A percentile compares a stretch with the other conserved stretches of the same genome.
Conservation (phyloP, 257 asterid genomes). For the Pogostemon cablin region DNA sequence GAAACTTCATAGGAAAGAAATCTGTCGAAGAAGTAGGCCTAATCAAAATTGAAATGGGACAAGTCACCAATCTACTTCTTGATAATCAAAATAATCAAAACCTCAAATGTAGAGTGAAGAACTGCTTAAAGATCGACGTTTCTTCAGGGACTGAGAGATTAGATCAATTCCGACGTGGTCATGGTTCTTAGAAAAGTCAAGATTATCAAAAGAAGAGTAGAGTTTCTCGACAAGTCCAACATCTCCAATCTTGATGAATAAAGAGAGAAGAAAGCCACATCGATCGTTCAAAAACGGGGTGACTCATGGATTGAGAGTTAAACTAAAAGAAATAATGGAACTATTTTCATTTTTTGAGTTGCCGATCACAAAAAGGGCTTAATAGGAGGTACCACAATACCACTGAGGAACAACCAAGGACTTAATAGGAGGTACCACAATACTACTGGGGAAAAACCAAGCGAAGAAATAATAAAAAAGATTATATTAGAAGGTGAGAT, state of each 20-base stretch:
- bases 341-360: slow-evolving; percentile 62
- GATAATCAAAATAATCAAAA: slow-evolving; percentile 49
- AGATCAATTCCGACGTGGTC: slow-evolving; percentile 60
- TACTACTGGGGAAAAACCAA: slow-evolving; percentile 52
- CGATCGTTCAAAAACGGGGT: slow-evolving; percentile 71
- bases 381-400: too few species aligned
- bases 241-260: slow-evolving; percentile 40
- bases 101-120: slow-evolving; percentile 55
- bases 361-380: slow-evolving; percentile 47
- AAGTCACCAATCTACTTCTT: slow-evolving; percentile 57
- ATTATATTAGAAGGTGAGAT: slow-evolving; percentile 45
- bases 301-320: slow-evolving; percentile 66
- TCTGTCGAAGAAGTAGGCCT: slow-evolving; percentile 59
- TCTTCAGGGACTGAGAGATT: slow-evolving; percentile 67
- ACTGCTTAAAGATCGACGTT: slow-evolving; percentile 53
- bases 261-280: slow-evolving; percentile 52
- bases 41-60: slow-evolving; percentile 71
- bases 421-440: slow-evolving; percentile 50
- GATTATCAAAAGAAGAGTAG: slow-evolving; percentile 58
- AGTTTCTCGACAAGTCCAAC: slow-evolving; percentile 66
- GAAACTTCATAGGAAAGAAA: slow-evolving; percentile 53
- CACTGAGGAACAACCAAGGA: slow-evolving; percentile 31
- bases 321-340: slow-evolving; percentile 61
- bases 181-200: slow-evolving; percentile 66
- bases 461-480: slow-evolving; percentile 60